Evolutionary conservation across 2,329 filamentous ascomycete species (phyloP), one percentile per base, ranked within the genome.

Genomic region (Scolecobasidium constrictum): DNA sequence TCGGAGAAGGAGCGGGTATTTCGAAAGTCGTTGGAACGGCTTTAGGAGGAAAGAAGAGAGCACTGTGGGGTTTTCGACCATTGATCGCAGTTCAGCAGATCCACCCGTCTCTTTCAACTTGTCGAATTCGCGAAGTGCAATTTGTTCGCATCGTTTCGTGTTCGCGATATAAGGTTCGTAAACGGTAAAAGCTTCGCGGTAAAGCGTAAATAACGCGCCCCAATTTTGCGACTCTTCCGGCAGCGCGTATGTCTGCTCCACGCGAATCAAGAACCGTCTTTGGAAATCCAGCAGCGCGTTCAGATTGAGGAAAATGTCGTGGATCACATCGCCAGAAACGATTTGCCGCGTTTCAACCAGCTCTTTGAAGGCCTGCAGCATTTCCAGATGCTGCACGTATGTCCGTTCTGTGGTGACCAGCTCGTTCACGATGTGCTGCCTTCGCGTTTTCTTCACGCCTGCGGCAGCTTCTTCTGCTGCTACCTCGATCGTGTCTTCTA

Each of bases 91-190:
- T 47, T 79, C 51, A 2, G 55, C 31, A 3, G 73, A 78, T 42
- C 78, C 86, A 40, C 75, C 82, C 35, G 85, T 85, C 22, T 75
- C 66, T 50, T 77, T 75, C 41, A 96, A 86, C 60, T 92, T 93
- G 53, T 92, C 83, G 60, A 93, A 95, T 47, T 90, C 81, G 46
- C 81, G 75, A 52, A 84, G 79, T 12, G 87, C 88, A n/a, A 85
- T 76, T 51, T 82, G 76, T 42, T 90, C 87, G 46, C 90, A 93
- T 57, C 86, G 88, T 51, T 86, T 80, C 65, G 95, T 90, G 57
- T 98, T 98, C 23, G 92, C 86, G 52, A 96, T 96, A 55, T 96
- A 98, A 2, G 88, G 88, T 55, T 94, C 86, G 59, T 98, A 98
- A 47, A 94, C 88, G 48, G 82, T 78, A 61, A 98, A 95, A 0